Conservation (phyloP, 2,329 filamentous ascomycete species). For the Akanthomyces lecanii region DNA sequence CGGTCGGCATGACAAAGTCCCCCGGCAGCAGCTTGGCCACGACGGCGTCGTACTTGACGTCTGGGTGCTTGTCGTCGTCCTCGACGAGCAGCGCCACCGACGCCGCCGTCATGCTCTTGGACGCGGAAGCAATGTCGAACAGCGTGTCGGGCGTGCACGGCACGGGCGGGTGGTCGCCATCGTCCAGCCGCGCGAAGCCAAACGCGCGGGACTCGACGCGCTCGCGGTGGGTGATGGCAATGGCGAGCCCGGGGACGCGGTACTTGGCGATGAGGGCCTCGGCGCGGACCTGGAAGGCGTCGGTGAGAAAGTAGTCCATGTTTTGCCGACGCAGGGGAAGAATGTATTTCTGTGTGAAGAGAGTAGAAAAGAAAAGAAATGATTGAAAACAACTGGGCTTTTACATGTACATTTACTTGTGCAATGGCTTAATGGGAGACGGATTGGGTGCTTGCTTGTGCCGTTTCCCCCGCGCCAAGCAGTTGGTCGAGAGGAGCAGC, state of each 20-base stretch:
- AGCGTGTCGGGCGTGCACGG: conserved; percentile 25
- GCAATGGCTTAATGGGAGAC: too few species aligned
- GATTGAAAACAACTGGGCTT: too few species aligned
- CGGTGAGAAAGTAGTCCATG: conserved; percentile 14
- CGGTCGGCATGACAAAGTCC: conserved; percentile 26
- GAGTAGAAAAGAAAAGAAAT: not conserved
- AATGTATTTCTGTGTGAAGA: not conserved
- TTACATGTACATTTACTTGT: too few species aligned
- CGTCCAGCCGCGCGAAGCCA: conserved; percentile 22
- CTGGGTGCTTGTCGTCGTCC: conserved; percentile 22
- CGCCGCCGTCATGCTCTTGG: conserved; percentile 27
- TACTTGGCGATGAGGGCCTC: conserved; percentile 16
- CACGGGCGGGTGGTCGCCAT: not conserved
- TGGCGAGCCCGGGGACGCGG: conserved; percentile 24
- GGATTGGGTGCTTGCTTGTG: too few species aligned
- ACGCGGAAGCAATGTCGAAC: conserved; percentile 26
- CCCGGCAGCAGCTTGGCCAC: conserved; percentile 25
- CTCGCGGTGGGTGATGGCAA: conserved; percentile 19
- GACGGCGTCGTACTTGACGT: conserved; percentile 23
- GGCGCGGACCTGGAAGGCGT: conserved; percentile 10
- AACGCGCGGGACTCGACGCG: conserved; percentile 23
- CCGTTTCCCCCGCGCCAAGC: too few species aligned
- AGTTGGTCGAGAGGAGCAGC: too few species aligned
- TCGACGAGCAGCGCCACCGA: conserved; percentile 24
- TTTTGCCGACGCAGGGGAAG: not conserved